phyloP scores from a whole-genome alignment of 2,329 filamentous ascomycete genomes.

The Orbilia quercus region DNA sequence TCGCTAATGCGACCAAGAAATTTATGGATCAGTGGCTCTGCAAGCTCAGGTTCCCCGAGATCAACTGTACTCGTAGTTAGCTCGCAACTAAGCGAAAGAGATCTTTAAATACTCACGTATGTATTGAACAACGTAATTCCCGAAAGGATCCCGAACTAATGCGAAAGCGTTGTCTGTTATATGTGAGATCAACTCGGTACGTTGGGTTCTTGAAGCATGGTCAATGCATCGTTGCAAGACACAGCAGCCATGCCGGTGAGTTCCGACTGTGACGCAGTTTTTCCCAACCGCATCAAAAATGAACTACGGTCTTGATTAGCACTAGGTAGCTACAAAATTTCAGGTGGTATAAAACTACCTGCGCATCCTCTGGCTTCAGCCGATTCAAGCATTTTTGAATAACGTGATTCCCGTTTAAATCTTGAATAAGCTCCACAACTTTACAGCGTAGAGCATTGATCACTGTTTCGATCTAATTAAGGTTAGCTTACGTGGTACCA shows the following conservation, averaged over 20 bases:
- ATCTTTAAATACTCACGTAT: constrained; percentile 68
- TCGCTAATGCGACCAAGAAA: constrained; percentile 79
- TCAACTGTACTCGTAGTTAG: constrained; percentile 69
- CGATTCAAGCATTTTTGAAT: constrained; percentile 99
- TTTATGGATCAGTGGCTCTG: constrained; percentile 83
- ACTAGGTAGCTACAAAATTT: constrained; percentile 2
- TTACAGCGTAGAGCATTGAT: constrained; percentile 83
- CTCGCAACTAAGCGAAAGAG: neutral
- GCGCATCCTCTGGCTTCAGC: constrained; percentile 81
- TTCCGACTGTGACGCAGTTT: constrained; percentile 89
- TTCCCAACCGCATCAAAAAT: constrained; percentile 94
- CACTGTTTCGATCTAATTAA: constrained; percentile 75
- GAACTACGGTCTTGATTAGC: constrained; percentile 68
- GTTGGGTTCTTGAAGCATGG: constrained; percentile 90
- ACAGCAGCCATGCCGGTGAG: constrained; percentile 96
- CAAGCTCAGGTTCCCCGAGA: constrained; percentile 86
- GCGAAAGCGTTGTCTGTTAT: constrained; percentile 90
- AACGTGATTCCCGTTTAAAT: constrained; percentile 97
- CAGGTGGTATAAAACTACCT: constrained; percentile 63
- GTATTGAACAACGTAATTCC: constrained; percentile 99
- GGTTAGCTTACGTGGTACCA: neutral
- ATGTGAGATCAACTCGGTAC: constrained; percentile 82
- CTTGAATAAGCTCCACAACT: constrained; percentile 94
- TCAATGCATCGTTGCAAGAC: constrained; percentile 98
- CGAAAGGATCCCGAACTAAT: constrained; percentile 95